Percentiles rank a stretch among this genome's conserved stretches.
These are phyloP conservation scores for Ambrosiella xylebori DNA, from an alignment of 2,329 filamentous ascomycete genomes.

Conservation along the genomic window DNA sequence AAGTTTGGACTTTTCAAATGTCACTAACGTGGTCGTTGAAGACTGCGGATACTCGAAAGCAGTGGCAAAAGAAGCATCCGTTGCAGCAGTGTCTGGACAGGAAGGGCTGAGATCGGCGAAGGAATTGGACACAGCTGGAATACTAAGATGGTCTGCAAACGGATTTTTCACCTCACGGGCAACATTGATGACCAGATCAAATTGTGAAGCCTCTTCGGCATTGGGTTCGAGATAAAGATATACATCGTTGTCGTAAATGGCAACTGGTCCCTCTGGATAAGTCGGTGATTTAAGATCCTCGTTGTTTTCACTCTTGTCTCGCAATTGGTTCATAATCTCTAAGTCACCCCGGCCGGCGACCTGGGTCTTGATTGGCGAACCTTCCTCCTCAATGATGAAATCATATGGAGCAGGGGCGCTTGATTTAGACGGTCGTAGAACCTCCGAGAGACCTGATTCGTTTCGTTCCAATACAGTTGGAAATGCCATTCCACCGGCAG, in stretches of 20 bases:
- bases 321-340: constrained; percentile 27
- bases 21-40: constrained; percentile 27
- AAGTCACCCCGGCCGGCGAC: constrained; percentile 42
- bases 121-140: background rate
- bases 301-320: constrained; percentile 51
- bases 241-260: constrained; percentile 63
- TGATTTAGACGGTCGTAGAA: constrained; percentile 34
- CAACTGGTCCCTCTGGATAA: constrained; percentile 66
- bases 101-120: constrained; percentile 21
- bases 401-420: constrained; percentile 16
- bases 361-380: constrained; percentile 42
- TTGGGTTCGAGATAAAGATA: constrained; percentile 69
- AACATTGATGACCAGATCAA: constrained; percentile 73
- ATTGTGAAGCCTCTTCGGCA: constrained; percentile 56
- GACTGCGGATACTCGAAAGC: constrained; percentile 18
- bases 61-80: constrained; percentile 29
- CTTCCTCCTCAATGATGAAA: constrained; percentile 27
- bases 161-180: constrained; percentile 69
- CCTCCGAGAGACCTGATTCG: constrained; percentile 41
- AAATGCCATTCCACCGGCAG: constrained; percentile 45
- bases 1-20: constrained; percentile 38
- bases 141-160: constrained; percentile 26
- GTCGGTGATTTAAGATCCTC: constrained; percentile 68
- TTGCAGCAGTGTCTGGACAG: constrained; percentile 36
- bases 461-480: constrained; percentile 43